A percentile compares a stretch with the other conserved stretches of the same genome.
Conservation (phyloP, 2,329 filamentous ascomycete species). For the Cadophora sp. region DNA sequence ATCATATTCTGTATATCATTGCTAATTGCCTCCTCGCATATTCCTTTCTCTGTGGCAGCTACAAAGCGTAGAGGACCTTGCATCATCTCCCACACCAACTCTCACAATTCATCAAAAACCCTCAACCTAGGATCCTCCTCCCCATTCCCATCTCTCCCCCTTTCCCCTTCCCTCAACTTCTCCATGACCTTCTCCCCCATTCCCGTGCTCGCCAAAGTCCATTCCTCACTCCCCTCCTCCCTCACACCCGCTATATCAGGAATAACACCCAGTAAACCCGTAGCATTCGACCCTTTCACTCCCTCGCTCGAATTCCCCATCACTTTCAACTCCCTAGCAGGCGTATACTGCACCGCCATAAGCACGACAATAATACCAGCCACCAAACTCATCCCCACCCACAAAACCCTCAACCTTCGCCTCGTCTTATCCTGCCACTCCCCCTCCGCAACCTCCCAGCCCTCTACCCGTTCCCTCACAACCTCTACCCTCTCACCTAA, state of each 20-base stretch:
- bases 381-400: constrained; percentile 64
- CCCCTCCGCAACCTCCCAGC: constrained; percentile 70
- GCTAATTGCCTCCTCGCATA: no score
- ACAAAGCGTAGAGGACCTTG: no score
- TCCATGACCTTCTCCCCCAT: constrained; percentile 3
- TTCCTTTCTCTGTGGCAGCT: no score
- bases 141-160: constrained; percentile 15
- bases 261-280: constrained; percentile 27
- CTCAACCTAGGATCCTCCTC: constrained; percentile 41
- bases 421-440: constrained; percentile 74
- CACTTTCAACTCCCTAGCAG: constrained; percentile 19
- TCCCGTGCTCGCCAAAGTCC: constrained; percentile 21
- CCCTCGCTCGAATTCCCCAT: not conserved
- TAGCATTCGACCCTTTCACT: constrained; percentile 30
- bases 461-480: constrained; percentile 68
- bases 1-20: no score
- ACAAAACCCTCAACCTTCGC: constrained; percentile 65
- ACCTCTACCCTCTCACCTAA: constrained; percentile 69
- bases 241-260: constrained; percentile 32
- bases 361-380: constrained; percentile 55
- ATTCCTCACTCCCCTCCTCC: constrained; percentile 31
- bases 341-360: constrained; percentile 46
- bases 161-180: constrained; percentile 7
- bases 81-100: not conserved
- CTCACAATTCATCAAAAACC: constrained; percentile 44